A percentile compares a stretch with the other conserved stretches of the same genome.
Conservation (phyloP, 2,329 filamentous ascomycete species). For the Botrytis galanthina region DNA sequence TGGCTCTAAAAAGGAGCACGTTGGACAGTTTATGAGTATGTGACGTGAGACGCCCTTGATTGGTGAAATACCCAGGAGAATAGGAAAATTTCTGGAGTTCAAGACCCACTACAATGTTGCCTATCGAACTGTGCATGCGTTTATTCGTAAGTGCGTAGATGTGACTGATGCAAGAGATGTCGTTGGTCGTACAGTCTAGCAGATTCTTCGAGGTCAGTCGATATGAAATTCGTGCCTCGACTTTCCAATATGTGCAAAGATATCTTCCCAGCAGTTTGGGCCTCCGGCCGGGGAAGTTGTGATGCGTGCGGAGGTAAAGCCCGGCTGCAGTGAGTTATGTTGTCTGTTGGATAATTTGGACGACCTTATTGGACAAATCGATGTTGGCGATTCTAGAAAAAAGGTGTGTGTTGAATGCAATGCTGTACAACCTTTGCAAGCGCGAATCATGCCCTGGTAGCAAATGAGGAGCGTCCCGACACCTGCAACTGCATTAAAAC, state of each 20-base stretch:
- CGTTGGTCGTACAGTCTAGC: slow-evolving; percentile 19
- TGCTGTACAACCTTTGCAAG: slow-evolving; percentile 19
- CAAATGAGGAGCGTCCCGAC: slow-evolving; percentile 23
- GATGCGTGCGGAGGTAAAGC: slow-evolving; percentile 17
- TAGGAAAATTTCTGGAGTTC: not conserved
- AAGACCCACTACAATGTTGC: slow-evolving; percentile 13
- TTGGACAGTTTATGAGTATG: slow-evolving; percentile 20
- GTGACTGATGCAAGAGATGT: slow-evolving; percentile 18
- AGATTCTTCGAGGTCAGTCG: slow-evolving; percentile 16
- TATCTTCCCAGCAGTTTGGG: slow-evolving; percentile 19
- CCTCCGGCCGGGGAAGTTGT: slow-evolving; percentile 20
- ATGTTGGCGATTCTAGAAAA: slow-evolving; percentile 15
- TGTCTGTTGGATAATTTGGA: not conserved
- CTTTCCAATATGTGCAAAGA: slow-evolving; percentile 13
- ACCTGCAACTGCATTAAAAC: slow-evolving; percentile 19
- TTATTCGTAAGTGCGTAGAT: slow-evolving; percentile 13
- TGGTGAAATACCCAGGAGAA: slow-evolving; percentile 11
- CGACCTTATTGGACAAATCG: slow-evolving; percentile 9
- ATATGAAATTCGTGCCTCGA: slow-evolving; percentile 16
- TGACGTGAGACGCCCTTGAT: slow-evolving; percentile 21
- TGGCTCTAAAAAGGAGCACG: slow-evolving; percentile 15
- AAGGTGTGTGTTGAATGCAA: not conserved
- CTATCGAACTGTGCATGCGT: slow-evolving; percentile 18
- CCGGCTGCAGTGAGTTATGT: slow-evolving; percentile 15
- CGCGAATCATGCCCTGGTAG: slow-evolving; percentile 15